These are phyloP conservation scores for Chrysosphaeria jannelii DNA, from an alignment of 2,329 filamentous ascomycete species.

Conservation along the genomic window DNA sequence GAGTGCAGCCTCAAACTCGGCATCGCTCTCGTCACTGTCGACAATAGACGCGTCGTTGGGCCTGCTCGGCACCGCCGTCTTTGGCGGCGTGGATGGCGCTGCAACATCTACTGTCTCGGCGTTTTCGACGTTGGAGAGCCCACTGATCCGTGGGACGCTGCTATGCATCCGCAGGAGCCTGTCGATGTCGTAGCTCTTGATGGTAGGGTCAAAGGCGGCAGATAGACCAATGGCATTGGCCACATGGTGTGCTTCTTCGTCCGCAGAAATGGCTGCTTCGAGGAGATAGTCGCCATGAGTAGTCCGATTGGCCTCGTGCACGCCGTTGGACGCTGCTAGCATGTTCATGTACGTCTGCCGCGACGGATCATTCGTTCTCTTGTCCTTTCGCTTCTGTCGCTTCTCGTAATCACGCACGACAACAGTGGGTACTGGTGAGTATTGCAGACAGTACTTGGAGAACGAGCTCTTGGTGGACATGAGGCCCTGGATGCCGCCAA, in stretches of 20 bases:
- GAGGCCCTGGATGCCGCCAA: constrained; percentile 63
- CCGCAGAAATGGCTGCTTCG: constrained; percentile 21
- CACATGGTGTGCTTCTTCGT: constrained; percentile 33
- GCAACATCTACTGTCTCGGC: too few relatives aligned
- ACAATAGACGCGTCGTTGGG: too few relatives aligned
- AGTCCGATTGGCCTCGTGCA: constrained; percentile 27
- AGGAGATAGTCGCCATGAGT: constrained; percentile 27
- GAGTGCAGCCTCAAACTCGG: too few relatives aligned
- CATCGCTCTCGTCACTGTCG: too few relatives aligned
- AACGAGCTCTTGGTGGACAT: constrained; percentile 51
- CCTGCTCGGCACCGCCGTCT: too few relatives aligned
- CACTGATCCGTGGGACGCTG: too few relatives aligned
- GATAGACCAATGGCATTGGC: constrained; percentile 31
- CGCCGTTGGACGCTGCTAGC: constrained; percentile 28
- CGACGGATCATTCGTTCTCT: constrained; percentile 46
- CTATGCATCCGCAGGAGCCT: too few relatives aligned
- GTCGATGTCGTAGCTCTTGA: constrained; percentile 19
- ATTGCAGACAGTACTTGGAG: constrained; percentile 82
- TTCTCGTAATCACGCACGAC: constrained; percentile 72
- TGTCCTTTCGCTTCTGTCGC: constrained; percentile 67
- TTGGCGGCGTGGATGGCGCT: too few relatives aligned
- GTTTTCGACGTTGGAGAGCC: too few relatives aligned
- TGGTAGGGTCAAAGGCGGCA: constrained; percentile 29
- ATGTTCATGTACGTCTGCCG: constrained; percentile 54
- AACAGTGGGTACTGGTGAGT: constrained; percentile 76